Base-by-base conservation (phyloP, 306 rosid species). In the Prunus armeniaca region DNA sequence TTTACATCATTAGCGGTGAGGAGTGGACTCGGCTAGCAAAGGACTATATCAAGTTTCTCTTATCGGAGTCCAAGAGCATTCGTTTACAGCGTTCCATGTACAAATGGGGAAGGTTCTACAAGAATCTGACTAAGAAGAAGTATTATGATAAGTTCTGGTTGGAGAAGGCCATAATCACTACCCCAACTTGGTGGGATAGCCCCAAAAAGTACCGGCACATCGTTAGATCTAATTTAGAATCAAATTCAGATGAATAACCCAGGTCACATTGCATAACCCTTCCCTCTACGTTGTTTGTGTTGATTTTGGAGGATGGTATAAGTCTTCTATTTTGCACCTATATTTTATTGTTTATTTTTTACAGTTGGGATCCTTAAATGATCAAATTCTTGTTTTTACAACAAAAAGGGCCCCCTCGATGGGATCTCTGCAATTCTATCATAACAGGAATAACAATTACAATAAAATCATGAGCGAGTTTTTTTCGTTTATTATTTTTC, bases 11-110 rank as follows among this genome's bases (percentile, higher is more conserved):
- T 54, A 80, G 11, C 24, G 97, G 98, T 15, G 82, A 87, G 79
- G 97, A 94, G 81, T 77, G 85, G 38, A 46, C 81, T 41, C 85
- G 82, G 78, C 91, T 94, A 56, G 79, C 81, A 1, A 89, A 79
- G 85, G 97, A 91, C 80, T 87, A 86, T 80, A 52, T 89, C 81
- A 92, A 67, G 84, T 95, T 81, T 86, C 27, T 86, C 14, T 79
- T 76, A 51, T 83, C 87, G 20, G 94, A 90, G 72, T 75, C 74
- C 24, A 78, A 82, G 74, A 95, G 96, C 74, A 72, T 62, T 66
- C 92, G 97, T 55, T 86, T 95, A 51, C 83, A 79, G 85, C 89
- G 91, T 43, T 73, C 83, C 28, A 73, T 82, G 70, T 28, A 83
- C 77, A 46, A 77, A 55, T 89, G 92, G 96, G 73, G 79, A 32